Base-by-base conservation (phyloP, 2,329 filamentous ascomycete genomes). In the Podosphaera leucotricha region DNA sequence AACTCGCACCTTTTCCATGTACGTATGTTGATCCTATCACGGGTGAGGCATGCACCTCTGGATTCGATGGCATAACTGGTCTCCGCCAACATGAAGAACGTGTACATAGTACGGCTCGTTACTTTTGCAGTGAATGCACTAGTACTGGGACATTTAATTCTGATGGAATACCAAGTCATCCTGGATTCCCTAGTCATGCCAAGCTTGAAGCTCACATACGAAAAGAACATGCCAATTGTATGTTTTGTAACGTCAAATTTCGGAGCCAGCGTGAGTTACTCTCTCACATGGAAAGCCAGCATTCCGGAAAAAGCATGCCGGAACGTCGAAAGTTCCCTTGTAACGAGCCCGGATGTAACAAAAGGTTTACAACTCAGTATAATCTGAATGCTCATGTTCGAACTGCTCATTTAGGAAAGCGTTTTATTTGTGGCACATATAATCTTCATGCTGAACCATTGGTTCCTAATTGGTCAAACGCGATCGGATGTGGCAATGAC, bases 321-420 rank as follows among this genome's bases (percentile, higher is more conserved):
- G 72, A 80, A 43, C 68, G 77, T 46, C 80, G 75, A 59, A 72
- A 67, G 0, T 72, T 78, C 43, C 58, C 63, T 1, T 93, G 87
- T 57, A 68, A 73, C 0, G 68, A 76, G 54, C 61, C 67, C 0
- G 77, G 70, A 19, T 94, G 86, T 59, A 66, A 64, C 45, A 82
- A 81, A 55, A 72, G 67, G 44, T 94, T 94, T 60, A 86, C 82
- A 16, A 81, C 80, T 56, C 75, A 72, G 48, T 78, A 79, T n/a
- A 94, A 93, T 53, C 67, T 92, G 43, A 80, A 77, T 15, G 72
- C 77, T 0, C 87, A 95, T 56, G 66, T 87, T 44, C 76, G 78
- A 46, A 77, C 72, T 10, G 76, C 78, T 0, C 87, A 94, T 56
- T 70, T 84, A 50, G 78, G 82, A 16, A 64, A 75, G 50, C 75